phyloP scores from a whole-genome alignment of 73 alveolate genomes.

The Diophrys appendiculata region DNA sequence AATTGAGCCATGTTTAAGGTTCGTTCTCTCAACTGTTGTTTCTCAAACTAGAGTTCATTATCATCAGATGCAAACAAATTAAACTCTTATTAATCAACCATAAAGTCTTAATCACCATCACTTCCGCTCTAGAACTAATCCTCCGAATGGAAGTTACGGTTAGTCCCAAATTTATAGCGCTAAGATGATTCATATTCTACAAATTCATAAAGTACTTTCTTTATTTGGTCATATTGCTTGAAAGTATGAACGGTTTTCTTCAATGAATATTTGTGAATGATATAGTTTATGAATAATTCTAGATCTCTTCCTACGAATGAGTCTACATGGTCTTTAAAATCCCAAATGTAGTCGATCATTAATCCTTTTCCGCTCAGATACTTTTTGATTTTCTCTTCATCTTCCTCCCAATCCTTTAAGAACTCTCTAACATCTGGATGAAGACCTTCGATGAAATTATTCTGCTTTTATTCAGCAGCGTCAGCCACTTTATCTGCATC shows the following conservation, averaged over 20 bases:
- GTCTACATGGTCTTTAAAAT: background rate
- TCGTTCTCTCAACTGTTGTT: no score
- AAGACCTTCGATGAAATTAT: background rate
- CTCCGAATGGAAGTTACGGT: no score
- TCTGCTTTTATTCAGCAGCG: background rate
- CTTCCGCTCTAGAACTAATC: no score
- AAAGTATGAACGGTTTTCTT: background rate
- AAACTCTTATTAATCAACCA: no score
- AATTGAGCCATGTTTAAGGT: no score
- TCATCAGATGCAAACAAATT: no score
- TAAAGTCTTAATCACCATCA: no score
- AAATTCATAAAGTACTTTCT: background rate
- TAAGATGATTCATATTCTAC: background rate
- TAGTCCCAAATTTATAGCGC: no score
- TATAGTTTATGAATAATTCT: background rate
- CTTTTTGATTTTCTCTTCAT: background rate
- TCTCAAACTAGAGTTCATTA: no score
- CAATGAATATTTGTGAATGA: background rate
- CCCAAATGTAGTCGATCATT: background rate
- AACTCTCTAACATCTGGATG: background rate
- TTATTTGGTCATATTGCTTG: background rate
- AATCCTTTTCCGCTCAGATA: background rate
- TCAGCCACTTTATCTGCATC: background rate
- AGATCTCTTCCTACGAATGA: background rate
- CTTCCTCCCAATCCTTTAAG: background rate